Base-by-base conservation (phyloP, 2,329 filamentous ascomycete species). In the Cercospora canescens region DNA sequence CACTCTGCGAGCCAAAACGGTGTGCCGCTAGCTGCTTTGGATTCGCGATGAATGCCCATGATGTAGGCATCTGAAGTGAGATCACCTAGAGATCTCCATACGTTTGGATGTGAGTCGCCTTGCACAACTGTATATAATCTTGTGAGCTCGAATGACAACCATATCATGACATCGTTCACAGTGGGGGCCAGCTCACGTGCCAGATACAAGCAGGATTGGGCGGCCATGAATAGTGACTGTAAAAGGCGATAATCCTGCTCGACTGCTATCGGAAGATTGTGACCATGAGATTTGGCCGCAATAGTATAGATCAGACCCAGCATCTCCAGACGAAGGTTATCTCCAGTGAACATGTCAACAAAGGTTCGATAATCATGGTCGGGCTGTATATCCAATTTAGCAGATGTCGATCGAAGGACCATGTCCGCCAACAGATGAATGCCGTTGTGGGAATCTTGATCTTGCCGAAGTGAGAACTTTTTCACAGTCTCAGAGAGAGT, bases 21-120 rank as follows among this genome's bases (percentile, higher is more conserved):
- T 1, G 65, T 59, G n/a, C 64, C 57, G 1, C 21, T 60, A 4
- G 66, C 50, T n/a, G 63, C 62, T n/a, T 52, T 58, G 1, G 64
- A 48, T 32, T 73, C 71, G 26, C 70, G 70, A 61, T 73, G 66
- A 4, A 69, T 58, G 24, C 66, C 70, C 12, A 68, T 45, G 5
- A 64, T 91, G 73, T 93, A 94, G 18, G 85, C 88, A 9, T 91
- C 91, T 57, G 91, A 87, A 41, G 87, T 86, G 21, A 94, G 78
- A 72, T 93, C 85, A 0, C 91, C 70, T 52, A 65, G 21, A 6
- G 50, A 32, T 21, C 57, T 21, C 61, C 66, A 70, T 1, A 70
- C 68, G 18, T 57, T 60, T 9, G 64, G 60, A 60, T 66, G 63
- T 34, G 58, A 30, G 21, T 68, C 63, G 9, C 67, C 68, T 21